Base-by-base conservation (phyloP, 2,329 filamentous ascomycete species). In the Cryphonectria japonica region DNA sequence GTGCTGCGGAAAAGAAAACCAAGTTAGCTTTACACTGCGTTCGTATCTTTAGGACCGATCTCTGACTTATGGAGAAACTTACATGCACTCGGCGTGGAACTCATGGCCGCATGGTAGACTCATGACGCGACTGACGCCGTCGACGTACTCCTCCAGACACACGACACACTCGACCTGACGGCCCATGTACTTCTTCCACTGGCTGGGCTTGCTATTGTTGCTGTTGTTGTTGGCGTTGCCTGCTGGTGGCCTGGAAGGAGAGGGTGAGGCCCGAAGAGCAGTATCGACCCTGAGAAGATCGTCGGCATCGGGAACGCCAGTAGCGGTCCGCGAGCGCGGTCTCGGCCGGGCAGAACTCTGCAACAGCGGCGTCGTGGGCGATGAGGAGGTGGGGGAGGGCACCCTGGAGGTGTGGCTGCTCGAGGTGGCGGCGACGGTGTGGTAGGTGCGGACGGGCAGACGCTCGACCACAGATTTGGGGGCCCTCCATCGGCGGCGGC, bases 1-100 rank as follows among this genome's bases (percentile, higher is more conserved):
- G 96, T 98, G 78, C 94, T 97, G 74, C 32, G 75, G 57, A 9
- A 65, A 61, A 16, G 4, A 43, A 43, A 43, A 43, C 2, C 5
- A 50, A n/a, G 73, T 77, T 76, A 77, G 78, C 74, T 62, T 6
- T 62, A 11, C 8, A 59, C 32, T 32, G 37, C 46, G 41, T 34
- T 6, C 34, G 34, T 34, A 34, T 34, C 34, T 34, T 34, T 34
- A 34, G 34, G 6, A 34, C 34, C 34, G 6, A 7, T 59, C 9
- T 60, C 14, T 39, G 37, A 13, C 37, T 8, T 37, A 16, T 39
- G 6, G 0, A 8, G 1, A 26, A 7, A 92, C 94, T 91, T 83
- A 97, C 94, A 99, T 98, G 94, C 96, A 99, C 79, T 97, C 94
- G 39, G 87, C 95, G 80, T 99, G 96, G 81, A 98, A 99, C 78